These are phyloP conservation scores for Salix viminalis DNA, from an alignment of 345 rosid species.

Conservation along the genomic window DNA sequence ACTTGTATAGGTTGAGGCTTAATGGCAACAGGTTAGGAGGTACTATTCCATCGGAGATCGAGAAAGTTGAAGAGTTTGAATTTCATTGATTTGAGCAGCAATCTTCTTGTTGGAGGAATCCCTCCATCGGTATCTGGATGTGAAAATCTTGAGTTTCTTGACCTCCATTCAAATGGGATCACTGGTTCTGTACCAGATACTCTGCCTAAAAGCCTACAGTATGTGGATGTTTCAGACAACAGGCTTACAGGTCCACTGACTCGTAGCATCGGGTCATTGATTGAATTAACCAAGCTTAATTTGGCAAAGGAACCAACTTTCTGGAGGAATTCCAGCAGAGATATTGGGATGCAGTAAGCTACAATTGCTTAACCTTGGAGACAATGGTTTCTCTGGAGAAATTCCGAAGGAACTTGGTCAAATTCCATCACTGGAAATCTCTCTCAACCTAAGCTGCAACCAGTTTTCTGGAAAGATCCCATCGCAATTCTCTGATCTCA, in stretches of 20 bases:
- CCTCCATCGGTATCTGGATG: conserved; percentile 60
- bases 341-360: conserved; percentile 66
- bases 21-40: conserved; percentile 70
- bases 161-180: conserved; percentile 75
- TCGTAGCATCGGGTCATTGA: conserved; percentile 55
- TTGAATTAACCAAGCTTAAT: conserved; percentile 68
- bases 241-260: conserved; percentile 57
- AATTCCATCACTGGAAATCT: conserved; percentile 67
- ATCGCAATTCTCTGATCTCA: conserved; percentile 60
- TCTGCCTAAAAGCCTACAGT: conserved; percentile 61
- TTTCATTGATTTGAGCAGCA: conserved; percentile 69
- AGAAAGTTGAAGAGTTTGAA: conserved; percentile 55
- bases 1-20: conserved; percentile 57
- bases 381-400: conserved; percentile 63
- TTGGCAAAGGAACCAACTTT: conserved; percentile 59
- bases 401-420: conserved; percentile 77
- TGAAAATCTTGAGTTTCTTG: conserved; percentile 59
- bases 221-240: conserved; percentile 70
- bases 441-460: conserved; percentile 86
- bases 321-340: conserved; percentile 68
- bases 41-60: conserved; percentile 72
- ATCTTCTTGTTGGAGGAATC: conserved; percentile 59
- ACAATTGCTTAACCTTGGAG: conserved; percentile 68
- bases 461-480: conserved; percentile 69
- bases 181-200: conserved; percentile 60